These are phyloP conservation scores for Annona squamosa DNA, from an alignment of 164 flowering plant genomes.

Conservation along the genomic window DNA sequence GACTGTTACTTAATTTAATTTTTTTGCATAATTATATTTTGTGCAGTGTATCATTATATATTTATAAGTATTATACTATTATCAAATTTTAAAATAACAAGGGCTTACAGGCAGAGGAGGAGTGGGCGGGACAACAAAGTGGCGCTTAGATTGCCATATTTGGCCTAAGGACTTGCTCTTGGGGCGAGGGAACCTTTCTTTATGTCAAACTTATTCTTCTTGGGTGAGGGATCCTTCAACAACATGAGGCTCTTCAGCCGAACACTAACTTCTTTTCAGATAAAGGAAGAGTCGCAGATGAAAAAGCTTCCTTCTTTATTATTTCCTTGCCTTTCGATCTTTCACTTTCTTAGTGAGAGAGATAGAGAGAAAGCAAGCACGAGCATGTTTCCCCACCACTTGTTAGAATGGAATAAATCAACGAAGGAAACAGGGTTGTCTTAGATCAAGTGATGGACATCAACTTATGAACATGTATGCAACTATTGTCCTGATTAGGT, in stretches of 20 bases:
- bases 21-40: no score
- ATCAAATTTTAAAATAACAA: no score
- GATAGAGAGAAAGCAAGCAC: no score
- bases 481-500: slow-evolving; percentile 21
- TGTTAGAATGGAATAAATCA: background rate
- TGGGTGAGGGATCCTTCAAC: slow-evolving; percentile 6
- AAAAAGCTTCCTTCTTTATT: background rate
- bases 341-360: background rate
- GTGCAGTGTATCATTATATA: no score
- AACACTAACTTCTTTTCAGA: slow-evolving; percentile 40
- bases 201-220: no score
- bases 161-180: no score
- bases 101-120: no score
- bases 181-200: no score
- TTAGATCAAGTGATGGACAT: slow-evolving; percentile 38
- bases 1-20: no score
- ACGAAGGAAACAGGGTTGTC: background rate
- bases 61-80: no score
- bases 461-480: slow-evolving; percentile 33
- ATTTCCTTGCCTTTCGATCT: background rate
- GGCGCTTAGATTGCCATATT: no score
- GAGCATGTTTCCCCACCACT: background rate
- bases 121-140: no score
- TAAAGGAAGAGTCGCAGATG: slow-evolving; percentile 33
- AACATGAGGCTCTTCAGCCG: slow-evolving; percentile 27